These are phyloP conservation scores for Evansstolkia leycettana DNA, from an alignment of 495 filamentous ascomycete genomes.

Conservation along the genomic window DNA sequence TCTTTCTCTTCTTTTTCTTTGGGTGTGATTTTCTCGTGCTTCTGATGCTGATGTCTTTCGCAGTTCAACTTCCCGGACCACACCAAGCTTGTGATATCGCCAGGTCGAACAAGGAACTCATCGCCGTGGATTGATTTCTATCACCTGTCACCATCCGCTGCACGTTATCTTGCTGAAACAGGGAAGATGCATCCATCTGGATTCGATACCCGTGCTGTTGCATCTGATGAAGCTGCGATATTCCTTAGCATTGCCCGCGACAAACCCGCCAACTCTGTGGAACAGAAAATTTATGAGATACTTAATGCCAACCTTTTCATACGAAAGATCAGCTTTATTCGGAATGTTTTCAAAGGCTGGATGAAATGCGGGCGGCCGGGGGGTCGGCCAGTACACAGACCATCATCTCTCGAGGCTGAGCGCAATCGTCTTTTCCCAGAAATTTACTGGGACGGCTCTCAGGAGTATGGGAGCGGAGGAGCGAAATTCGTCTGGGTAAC, in stretches of 20 bases:
- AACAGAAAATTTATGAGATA: constrained; percentile 48
- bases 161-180: constrained; percentile 45
- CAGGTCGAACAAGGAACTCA: constrained; percentile 45
- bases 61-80: constrained; percentile 97
- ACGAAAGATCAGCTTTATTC: constrained; percentile 67
- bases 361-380: constrained; percentile 59
- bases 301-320: constrained; percentile 68
- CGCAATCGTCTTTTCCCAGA: constrained; percentile 37
- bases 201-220: constrained; percentile 37
- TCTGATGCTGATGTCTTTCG: constrained; percentile 8
- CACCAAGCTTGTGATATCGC: constrained; percentile 77
- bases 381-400: constrained; percentile 14
- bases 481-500: constrained; percentile 77
- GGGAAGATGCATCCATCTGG: constrained; percentile 45
- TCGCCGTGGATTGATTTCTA: constrained; percentile 68
- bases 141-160: constrained; percentile 61
- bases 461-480: constrained; percentile 41
- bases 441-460: constrained; percentile 55
- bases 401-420: constrained; percentile 10
- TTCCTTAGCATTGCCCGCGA: constrained; percentile 49
- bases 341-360: constrained; percentile 59
- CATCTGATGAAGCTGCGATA: constrained; percentile 47
- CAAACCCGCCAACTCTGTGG: constrained; percentile 31
- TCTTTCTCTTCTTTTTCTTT: constrained; percentile 1
- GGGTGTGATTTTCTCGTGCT: no score